phyloP scores from a whole-genome alignment of 176 grass and related monocot species.

The Oryza officinalis region DNA sequence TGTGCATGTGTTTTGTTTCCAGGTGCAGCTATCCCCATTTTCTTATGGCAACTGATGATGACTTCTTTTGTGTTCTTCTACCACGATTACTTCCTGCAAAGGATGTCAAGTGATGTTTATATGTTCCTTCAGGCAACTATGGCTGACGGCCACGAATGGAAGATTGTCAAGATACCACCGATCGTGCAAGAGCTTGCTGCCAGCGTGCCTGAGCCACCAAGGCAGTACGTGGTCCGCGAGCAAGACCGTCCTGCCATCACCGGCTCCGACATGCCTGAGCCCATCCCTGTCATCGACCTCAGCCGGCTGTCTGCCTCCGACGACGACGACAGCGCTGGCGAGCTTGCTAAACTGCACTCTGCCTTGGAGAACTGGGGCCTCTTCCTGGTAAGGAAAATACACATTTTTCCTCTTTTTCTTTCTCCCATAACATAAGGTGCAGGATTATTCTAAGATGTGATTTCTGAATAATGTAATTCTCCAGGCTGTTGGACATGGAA shows the following conservation, averaged over 20 bases:
- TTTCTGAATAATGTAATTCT: neutral
- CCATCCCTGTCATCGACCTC: conserved; percentile 44
- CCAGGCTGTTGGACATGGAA: conserved; percentile 51
- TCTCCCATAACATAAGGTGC: neutral
- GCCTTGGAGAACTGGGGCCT: conserved; percentile 48
- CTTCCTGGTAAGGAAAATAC: conserved; percentile 39
- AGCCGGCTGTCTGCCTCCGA: conserved; percentile 5
- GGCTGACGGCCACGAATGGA: neutral
- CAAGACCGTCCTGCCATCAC: neutral
- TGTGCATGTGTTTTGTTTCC: no score
- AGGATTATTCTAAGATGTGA: neutral
- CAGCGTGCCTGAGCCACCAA: neutral
- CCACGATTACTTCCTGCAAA: no score
- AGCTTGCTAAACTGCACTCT: conserved; percentile 26
- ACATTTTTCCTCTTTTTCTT: neutral
- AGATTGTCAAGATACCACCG: neutral
- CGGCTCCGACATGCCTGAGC: neutral
- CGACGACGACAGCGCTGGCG: neutral
- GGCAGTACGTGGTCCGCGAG: conserved; percentile 23
- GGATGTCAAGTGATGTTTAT: no score
- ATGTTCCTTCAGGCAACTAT: neutral
- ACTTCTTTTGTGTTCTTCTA: no score
- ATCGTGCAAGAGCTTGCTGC: conserved; percentile 29
- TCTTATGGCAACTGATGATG: no score
- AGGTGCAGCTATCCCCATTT: no score